Conservation (phyloP, 768 basidiomycete genomes). For the Xerocomellus intermedius region DNA sequence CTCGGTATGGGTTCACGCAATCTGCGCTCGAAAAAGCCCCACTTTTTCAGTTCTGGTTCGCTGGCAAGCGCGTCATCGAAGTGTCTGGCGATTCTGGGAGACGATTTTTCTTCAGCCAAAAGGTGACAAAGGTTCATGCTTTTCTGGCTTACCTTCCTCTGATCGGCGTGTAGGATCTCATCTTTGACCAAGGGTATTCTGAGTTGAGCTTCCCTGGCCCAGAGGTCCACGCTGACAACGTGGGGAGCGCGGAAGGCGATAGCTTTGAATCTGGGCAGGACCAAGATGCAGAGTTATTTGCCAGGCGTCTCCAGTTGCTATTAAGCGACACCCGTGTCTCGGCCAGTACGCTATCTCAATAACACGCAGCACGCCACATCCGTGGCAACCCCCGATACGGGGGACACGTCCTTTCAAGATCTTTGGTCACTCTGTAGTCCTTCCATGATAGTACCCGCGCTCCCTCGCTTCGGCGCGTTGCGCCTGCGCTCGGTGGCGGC, state of each 20-base stretch:
- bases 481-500: too few relatives aligned
- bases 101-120: background rate
- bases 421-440: too few relatives aligned
- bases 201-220: background rate
- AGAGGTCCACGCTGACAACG: background rate
- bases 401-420: too few relatives aligned
- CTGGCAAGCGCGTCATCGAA: background rate
- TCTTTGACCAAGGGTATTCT: background rate
- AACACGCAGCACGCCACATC: too few relatives aligned
- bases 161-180: background rate
- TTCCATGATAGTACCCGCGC: too few relatives aligned
- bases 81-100: background rate
- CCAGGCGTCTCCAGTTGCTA: background rate
- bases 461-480: too few relatives aligned
- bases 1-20: background rate
- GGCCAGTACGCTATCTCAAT: background rate
- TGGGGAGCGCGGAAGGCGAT: background rate
- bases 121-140: background rate
- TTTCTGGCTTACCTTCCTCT: background rate
- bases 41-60: background rate
- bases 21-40: background rate
- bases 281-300: background rate
- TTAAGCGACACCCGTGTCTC: background rate
- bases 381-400: too few relatives aligned
- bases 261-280: background rate